These are phyloP conservation scores for Chimonanthus salicifolius DNA, from an alignment of 164 flowering plant genomes.

Conservation along the genomic window DNA sequence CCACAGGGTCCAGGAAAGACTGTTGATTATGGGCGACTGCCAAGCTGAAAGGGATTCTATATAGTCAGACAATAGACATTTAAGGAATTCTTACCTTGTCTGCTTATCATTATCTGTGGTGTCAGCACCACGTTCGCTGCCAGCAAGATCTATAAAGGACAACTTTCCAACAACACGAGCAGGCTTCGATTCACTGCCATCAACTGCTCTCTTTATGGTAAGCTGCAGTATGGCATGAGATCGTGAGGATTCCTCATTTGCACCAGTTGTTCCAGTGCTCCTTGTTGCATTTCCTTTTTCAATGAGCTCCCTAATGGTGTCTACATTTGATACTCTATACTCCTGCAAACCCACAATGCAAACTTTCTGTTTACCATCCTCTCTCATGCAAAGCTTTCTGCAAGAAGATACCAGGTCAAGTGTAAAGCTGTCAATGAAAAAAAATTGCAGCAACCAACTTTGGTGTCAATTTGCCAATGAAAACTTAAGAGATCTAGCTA, in stretches of 20 bases:
- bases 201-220: slow-evolving; percentile 64
- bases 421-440: slow-evolving; percentile 1
- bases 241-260: slow-evolving; percentile 96
- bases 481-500: no score
- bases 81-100: slow-evolving; percentile 51
- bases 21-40: no score
- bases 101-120: slow-evolving; percentile 95
- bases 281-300: slow-evolving; percentile 85
- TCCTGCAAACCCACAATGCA: slow-evolving; percentile 96
- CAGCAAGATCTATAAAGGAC: slow-evolving; percentile 97
- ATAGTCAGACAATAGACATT: background rate
- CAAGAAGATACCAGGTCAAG: slow-evolving; percentile 6
- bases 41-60: no score
- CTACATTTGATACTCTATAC: slow-evolving; percentile 66
- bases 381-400: slow-evolving; percentile 93
- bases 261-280: slow-evolving; percentile 97
- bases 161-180: slow-evolving; percentile 80
- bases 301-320: slow-evolving; percentile 65
- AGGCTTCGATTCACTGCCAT: slow-evolving; percentile 74
- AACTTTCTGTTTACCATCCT: slow-evolving; percentile 94
- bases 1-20: no score
- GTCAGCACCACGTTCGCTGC: slow-evolving; percentile 99
- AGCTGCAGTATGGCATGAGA: slow-evolving; percentile 99
- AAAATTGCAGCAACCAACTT: no score
- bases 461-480: background rate